Evolutionary conservation across 257 asterid genomes (phyloP).

Genomic region (Solanum sitiens): DNA sequence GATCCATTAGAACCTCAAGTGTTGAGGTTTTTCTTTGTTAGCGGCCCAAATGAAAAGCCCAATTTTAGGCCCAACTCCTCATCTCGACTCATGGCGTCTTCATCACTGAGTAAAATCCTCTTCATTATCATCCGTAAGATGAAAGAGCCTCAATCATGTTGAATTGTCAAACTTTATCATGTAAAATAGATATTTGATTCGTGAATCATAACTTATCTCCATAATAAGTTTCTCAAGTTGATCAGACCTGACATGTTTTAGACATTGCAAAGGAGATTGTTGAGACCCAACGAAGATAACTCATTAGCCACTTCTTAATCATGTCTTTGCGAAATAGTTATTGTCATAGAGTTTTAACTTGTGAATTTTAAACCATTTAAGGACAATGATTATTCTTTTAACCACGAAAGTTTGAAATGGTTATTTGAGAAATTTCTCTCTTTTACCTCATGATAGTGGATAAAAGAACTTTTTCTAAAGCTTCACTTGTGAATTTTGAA

Average conservation of each 20-base stretch:
- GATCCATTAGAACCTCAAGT: conserved; percentile 23
- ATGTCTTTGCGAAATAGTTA: not conserved
- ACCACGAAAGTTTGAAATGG: not conserved
- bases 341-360: too few relatives aligned
- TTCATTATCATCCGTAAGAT: not conserved
- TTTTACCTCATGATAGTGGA: too few relatives aligned
- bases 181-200: not conserved
- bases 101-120: not conserved
- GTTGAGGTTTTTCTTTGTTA: conserved; percentile 24
- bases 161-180: not conserved
- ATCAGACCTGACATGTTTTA: not conserved
- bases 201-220: not conserved
- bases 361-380: too few relatives aligned
- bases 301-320: not conserved
- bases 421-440: not conserved
- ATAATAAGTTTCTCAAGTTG: not conserved
- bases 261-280: too few relatives aligned
- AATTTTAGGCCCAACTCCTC: not conserved
- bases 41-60: not conserved
- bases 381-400: too few relatives aligned
- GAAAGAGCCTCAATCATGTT: not conserved
- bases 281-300: not conserved
- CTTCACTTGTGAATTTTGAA: too few relatives aligned
- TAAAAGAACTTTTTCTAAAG: too few relatives aligned
- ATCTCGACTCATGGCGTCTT: not conserved